Percentiles rank a stretch among this genome's conserved stretches.
phyloP scores from a whole-genome alignment of 1,139 yeast species.

The Yamadazyma atmosphaerica region DNA sequence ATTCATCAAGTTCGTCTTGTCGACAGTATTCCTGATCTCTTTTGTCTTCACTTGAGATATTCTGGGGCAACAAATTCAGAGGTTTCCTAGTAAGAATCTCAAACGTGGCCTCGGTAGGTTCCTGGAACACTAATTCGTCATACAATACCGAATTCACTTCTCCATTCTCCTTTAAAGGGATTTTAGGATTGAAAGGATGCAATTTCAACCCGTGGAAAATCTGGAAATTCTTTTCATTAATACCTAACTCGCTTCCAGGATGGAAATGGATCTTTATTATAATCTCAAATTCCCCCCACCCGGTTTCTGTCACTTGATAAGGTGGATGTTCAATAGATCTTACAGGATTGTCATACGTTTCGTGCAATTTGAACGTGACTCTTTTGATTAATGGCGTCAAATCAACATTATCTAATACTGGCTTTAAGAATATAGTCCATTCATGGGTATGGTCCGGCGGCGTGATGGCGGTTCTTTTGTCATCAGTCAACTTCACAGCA shows the following conservation, averaged over 20 bases:
- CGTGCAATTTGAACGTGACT: conserved; percentile 93
- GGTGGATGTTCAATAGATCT: conserved; percentile 88
- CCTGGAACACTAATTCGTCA: conserved; percentile 93
- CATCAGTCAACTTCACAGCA: conserved; percentile 70
- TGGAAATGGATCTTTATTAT: conserved; percentile 84
- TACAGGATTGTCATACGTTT: conserved; percentile 84
- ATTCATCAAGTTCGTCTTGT: conserved; percentile 70
- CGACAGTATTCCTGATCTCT: conserved; percentile 45
- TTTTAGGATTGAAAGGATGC: conserved; percentile 76
- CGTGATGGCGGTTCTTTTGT: conserved; percentile 62
- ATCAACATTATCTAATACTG: conserved; percentile 75
- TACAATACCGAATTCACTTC: conserved; percentile 68
- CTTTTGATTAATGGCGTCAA: conserved; percentile 80
- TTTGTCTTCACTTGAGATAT: conserved; percentile 43
- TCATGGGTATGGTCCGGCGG: conserved; percentile 91
- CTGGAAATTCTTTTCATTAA: conserved; percentile 81
- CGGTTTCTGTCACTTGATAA: conserved; percentile 93
- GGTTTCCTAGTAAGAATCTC: conserved; percentile 75
- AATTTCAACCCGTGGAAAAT: conserved; percentile 86
- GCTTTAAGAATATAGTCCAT: conserved; percentile 93
- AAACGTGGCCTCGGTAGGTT: conserved; percentile 89
- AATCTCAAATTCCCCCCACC: conserved; percentile 99
- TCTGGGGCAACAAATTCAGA: conserved; percentile 69
- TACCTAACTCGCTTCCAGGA: conserved; percentile 62
- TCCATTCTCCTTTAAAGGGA: conserved; percentile 39